Conservation (phyloP, 129 eudicot species). For the Ambrosia trifida region DNA sequence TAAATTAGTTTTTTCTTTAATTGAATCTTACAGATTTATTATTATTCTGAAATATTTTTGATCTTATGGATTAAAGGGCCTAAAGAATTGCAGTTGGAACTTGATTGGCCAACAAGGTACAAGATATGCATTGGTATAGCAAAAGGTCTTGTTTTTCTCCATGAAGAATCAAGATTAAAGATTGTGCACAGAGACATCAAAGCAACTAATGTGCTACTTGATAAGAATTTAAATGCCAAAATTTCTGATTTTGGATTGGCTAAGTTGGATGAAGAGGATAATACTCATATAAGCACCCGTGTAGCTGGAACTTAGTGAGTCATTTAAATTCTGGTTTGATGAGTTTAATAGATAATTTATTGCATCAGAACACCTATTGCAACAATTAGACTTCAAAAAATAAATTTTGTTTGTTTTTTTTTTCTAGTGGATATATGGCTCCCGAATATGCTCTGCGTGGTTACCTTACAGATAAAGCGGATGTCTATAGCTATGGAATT, state of each 20-base stretch:
- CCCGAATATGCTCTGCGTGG: conserved; percentile 82
- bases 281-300: conserved; percentile 74
- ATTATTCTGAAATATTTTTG: conserved; percentile 4
- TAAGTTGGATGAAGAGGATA: conserved; percentile 71
- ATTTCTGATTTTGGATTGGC: conserved; percentile 87
- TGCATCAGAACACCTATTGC: not conserved
- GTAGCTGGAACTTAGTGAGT: conserved; percentile 81
- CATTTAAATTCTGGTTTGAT: not conserved
- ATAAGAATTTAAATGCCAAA: conserved; percentile 55
- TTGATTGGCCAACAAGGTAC: conserved; percentile 73
- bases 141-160: conserved; percentile 65
- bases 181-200: conserved; percentile 80
- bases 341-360: no score
- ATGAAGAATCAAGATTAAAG: conserved; percentile 70
- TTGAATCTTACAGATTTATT: not conserved
- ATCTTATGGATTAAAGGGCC: conserved; percentile 41
- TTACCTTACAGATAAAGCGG: conserved; percentile 69
- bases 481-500: conserved; percentile 73
- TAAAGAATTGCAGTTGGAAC: conserved; percentile 43
- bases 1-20: no score
- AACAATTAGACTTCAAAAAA: not conserved
- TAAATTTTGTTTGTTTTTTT: not conserved
- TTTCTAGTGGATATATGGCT: conserved; percentile 64
- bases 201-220: conserved; percentile 76
- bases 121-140: conserved; percentile 67